Conservation (phyloP, 352 stramenopile genomes). For the Pythium utonaiense region DNA sequence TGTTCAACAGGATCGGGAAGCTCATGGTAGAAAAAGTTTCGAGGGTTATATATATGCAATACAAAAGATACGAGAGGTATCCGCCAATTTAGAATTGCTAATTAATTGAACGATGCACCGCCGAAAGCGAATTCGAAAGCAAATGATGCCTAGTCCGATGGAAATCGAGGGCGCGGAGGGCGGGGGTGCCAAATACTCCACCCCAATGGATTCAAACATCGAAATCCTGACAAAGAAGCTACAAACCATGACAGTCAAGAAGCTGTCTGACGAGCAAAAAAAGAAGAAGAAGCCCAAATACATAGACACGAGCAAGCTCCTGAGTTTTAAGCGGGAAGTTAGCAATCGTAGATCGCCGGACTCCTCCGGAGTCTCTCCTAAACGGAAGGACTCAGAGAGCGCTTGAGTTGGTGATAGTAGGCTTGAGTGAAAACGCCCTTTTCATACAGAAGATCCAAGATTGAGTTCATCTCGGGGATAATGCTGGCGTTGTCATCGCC, state of each 20-base stretch:
- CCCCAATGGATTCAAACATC: no score
- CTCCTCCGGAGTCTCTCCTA: no score
- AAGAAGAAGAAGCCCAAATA: slow-evolving; percentile 16
- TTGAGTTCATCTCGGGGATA: slow-evolving; percentile 14
- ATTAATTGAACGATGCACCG: no score
- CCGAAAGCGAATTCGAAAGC: slow-evolving; percentile 19
- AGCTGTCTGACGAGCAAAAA: slow-evolving; percentile 15
- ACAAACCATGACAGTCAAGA: slow-evolving; percentile 11
- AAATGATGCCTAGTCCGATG: slow-evolving; percentile 20
- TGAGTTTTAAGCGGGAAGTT: no score
- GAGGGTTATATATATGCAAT: slow-evolving; percentile 11
- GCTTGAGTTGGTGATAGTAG: no score
- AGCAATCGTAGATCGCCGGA: no score
- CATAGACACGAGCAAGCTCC: no score
- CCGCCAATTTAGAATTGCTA: no score
- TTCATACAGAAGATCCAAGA: slow-evolving; percentile 16
- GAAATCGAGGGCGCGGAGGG: slow-evolving; percentile 17
- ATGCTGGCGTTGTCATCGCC: slow-evolving; percentile 14
- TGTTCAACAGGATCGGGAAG: slow-evolving; percentile 23
- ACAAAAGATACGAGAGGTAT: no score
- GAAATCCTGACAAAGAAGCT: slow-evolving; percentile 19
- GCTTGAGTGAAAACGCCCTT: slow-evolving; percentile 19
- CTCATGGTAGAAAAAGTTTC: slow-evolving; percentile 15
- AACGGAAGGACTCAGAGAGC: no score
- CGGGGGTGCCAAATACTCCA: no score